phyloP scores from a whole-genome alignment of 257 asterid species.

The Solanum lycopersicoides region DNA sequence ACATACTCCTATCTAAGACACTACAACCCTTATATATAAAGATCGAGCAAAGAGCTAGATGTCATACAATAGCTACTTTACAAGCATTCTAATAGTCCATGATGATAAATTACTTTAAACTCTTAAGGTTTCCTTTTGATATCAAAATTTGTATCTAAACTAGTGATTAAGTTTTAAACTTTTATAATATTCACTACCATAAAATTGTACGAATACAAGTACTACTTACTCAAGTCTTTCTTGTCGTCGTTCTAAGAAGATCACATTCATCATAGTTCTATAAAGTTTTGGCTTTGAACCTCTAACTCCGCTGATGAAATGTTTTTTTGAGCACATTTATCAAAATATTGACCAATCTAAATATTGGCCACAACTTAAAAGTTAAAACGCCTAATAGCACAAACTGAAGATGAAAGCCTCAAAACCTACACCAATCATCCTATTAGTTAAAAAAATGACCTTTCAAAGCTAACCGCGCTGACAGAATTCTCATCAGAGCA shows the following conservation, averaged over 20 bases:
- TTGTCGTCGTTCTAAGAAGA: slow-evolving; percentile 24
- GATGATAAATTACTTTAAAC: not conserved
- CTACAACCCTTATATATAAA: not conserved
- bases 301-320: too few relatives aligned
- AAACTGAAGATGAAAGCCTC: too few relatives aligned
- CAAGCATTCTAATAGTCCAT: not conserved
- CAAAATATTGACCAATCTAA: too few relatives aligned
- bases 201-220: not conserved
- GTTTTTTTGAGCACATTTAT: too few relatives aligned
- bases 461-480: too few relatives aligned
- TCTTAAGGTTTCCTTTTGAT: not conserved
- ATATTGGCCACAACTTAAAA: too few relatives aligned
- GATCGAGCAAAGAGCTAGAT: not conserved
- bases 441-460: too few relatives aligned
- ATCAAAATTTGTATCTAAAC: not conserved
- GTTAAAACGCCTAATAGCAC: too few relatives aligned
- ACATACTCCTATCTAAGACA: not conserved
- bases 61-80: not conserved
- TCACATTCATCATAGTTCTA: not conserved
- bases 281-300: not conserved
- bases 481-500: too few relatives aligned
- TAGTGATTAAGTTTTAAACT: not conserved
- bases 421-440: too few relatives aligned
- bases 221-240: slow-evolving; percentile 45
- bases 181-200: not conserved